These are phyloP conservation scores for Diaporthe citri DNA, from an alignment of 2,329 filamentous ascomycete genomes.

Conservation along the genomic window DNA sequence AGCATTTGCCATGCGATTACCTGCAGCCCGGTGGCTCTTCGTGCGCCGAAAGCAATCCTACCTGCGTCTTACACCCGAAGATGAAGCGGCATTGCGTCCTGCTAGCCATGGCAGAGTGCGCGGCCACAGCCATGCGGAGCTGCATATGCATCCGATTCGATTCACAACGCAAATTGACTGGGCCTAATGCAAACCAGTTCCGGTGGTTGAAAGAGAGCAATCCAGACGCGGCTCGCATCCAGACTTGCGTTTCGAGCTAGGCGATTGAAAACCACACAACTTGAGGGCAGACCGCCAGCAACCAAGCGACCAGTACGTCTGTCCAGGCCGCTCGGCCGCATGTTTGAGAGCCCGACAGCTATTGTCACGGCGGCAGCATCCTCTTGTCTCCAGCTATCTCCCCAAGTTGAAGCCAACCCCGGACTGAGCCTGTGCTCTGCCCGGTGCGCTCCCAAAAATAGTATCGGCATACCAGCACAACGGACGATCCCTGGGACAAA, in stretches of 20 bases:
- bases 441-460: slow-evolving; percentile 3
- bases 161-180: slow-evolving; percentile 11
- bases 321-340: background rate
- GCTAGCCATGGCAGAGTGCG: slow-evolving; percentile 8
- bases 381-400: background rate
- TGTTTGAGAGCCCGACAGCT: background rate
- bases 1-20: background rate
- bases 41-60: slow-evolving; percentile 12
- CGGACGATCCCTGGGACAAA: slow-evolving; percentile 22
- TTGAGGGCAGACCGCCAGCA: background rate
- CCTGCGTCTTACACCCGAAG: slow-evolving; percentile 16
- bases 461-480: slow-evolving; percentile 23
- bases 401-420: background rate
- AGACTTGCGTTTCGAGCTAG: slow-evolving; percentile 8
- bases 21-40: slow-evolving; percentile 13
- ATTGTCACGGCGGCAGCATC: background rate
- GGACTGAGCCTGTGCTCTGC: background rate
- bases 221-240: slow-evolving; percentile 2
- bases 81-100: slow-evolving; percentile 4
- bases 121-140: slow-evolving; percentile 5
- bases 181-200: slow-evolving; percentile 5
- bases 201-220: slow-evolving; percentile 1
- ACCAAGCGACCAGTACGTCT: background rate
- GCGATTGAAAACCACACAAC: background rate
- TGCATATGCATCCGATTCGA: slow-evolving; percentile 4